Conservation (phyloP, 2,329 filamentous ascomycete species). For the Alternaria hordeiaustralica region DNA sequence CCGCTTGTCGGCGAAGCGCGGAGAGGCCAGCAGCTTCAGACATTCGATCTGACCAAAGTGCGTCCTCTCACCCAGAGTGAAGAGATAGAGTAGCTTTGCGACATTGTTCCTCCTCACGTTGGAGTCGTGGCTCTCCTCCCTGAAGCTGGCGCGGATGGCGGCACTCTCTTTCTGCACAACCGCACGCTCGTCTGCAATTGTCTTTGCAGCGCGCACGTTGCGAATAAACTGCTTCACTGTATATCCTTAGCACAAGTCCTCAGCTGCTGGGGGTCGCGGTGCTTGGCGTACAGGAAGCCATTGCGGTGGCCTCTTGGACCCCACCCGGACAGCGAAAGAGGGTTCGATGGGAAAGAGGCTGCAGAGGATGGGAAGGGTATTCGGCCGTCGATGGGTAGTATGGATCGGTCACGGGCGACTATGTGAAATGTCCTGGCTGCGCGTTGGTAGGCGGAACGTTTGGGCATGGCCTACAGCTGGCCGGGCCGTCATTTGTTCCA, state of each 20-base stretch:
- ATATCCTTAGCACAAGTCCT: constrained; percentile 37
- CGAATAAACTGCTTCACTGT: constrained; percentile 99
- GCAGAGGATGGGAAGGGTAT: background rate
- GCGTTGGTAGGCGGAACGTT: constrained; percentile 24
- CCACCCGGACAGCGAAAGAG: constrained; percentile 48
- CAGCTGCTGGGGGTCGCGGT: constrained; percentile 22
- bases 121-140: constrained; percentile 93
- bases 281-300: constrained; percentile 63
- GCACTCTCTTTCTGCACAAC: constrained; percentile 99
- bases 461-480: constrained; percentile 27
- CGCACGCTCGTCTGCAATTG: constrained; percentile 96
- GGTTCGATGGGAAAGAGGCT: constrained; percentile 17
- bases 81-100: constrained; percentile 96
- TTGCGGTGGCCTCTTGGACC: constrained; percentile 59
- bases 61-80: constrained; percentile 94
- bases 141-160: constrained; percentile 94
- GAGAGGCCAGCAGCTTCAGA: constrained; percentile 93
- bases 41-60: constrained; percentile 99
- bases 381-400: background rate
- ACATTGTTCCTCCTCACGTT: constrained; percentile 97
- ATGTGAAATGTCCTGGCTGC: constrained; percentile 14
- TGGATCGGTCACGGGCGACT: constrained; percentile 6
- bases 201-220: constrained; percentile 97
- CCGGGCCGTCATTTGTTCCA: constrained; percentile 30
- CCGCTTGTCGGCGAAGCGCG: constrained; percentile 96